These are phyloP conservation scores for Suillus subluteus DNA, from an alignment of 768 basidiomycete species.

Conservation along the genomic window DNA sequence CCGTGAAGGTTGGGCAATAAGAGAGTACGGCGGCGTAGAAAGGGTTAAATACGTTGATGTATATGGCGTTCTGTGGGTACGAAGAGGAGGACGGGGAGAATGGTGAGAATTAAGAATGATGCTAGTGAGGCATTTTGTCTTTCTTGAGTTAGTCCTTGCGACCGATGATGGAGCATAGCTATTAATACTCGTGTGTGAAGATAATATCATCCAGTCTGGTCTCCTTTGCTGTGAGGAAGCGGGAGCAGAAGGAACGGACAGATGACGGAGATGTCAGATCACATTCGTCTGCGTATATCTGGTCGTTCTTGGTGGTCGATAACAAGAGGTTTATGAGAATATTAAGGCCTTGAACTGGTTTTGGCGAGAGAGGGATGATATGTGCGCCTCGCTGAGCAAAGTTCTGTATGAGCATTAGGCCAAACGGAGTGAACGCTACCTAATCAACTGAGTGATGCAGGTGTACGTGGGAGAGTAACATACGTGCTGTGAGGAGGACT, in stretches of 20 bases:
- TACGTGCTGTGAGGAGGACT: slow-evolving; percentile 69
- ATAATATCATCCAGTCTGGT: slow-evolving; percentile 78
- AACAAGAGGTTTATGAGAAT: slow-evolving; percentile 70
- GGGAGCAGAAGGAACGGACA: slow-evolving; percentile 68
- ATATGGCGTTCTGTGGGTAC: slow-evolving; percentile 90
- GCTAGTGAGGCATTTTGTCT: slow-evolving; percentile 60
- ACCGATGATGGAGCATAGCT: slow-evolving; percentile 55
- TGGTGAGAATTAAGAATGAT: slow-evolving; percentile 71
- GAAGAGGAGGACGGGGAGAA: slow-evolving; percentile 72
- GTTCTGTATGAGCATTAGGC: slow-evolving; percentile 25
- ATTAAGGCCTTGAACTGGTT: slow-evolving; percentile 51
- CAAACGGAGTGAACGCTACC: slow-evolving; percentile 67
- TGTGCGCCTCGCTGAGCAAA: too few species aligned
- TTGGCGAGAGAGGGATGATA: slow-evolving; percentile 65
- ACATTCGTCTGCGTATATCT: slow-evolving; percentile 77
- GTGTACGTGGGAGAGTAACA: not conserved
- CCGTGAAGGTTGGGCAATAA: slow-evolving; percentile 33
- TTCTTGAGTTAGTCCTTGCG: slow-evolving; percentile 38
- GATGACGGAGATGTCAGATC: slow-evolving; percentile 68
- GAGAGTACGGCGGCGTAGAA: slow-evolving; percentile 77
- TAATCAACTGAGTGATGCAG: slow-evolving; percentile 28
- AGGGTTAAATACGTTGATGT: slow-evolving; percentile 82
- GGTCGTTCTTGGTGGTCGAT: slow-evolving; percentile 72
- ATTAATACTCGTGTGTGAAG: slow-evolving; percentile 71
- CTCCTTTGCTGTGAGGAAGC: slow-evolving; percentile 66